Base-by-base conservation (phyloP, 192 early-diverging fungal genomes). In the Jimgerdemannia lactiflua region DNA sequence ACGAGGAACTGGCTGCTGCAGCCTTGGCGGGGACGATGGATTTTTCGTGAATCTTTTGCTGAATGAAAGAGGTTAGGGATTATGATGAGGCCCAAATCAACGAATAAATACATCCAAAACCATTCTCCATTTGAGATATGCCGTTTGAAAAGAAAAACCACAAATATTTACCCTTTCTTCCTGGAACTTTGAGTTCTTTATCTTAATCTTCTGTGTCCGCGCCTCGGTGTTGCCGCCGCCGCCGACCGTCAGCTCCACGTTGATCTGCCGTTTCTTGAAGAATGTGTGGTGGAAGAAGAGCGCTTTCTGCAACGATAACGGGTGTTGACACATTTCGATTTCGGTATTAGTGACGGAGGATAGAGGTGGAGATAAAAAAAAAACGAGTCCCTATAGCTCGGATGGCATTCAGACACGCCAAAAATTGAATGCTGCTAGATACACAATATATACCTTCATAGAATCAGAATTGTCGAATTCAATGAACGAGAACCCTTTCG, bases 401-500 rank as follows among this genome's bases (percentile, higher is more conserved):
- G n/a, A n/a, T n/a, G n/a, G n/a, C n/a, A n/a, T n/a, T n/a, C n/a
- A n/a, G n/a, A n/a, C n/a, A n/a, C n/a, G n/a, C n/a, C n/a, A n/a
- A n/a, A n/a, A n/a, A n/a, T n/a, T n/a, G n/a, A n/a, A n/a, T n/a
- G n/a, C 49, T 54, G 4, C 4, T 54, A 54, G 11, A 11, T 7
- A 54, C 49, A 54, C 4, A 54, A 39, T 29, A 49, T 39, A 73
- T 84, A 84, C 85, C 73, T 86, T 89, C 77, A 91, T 70, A 42
- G 88, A 74, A 9, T 82, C 81, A 18, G 85, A 76, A 42, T 80
- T 80, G 14, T 78, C 84, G 71, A 93, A 89, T 78, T 93, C 92
- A 42, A 89, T 80, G 83, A 93, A 93, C 29, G 92, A 90, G 81
- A 92, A 93, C 3, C 92, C 92, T 67, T 91, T 89, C 73, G 89